phyloP scores from a whole-genome alignment of 176 grass and related monocot genomes.

The Carex myosuroides region DNA sequence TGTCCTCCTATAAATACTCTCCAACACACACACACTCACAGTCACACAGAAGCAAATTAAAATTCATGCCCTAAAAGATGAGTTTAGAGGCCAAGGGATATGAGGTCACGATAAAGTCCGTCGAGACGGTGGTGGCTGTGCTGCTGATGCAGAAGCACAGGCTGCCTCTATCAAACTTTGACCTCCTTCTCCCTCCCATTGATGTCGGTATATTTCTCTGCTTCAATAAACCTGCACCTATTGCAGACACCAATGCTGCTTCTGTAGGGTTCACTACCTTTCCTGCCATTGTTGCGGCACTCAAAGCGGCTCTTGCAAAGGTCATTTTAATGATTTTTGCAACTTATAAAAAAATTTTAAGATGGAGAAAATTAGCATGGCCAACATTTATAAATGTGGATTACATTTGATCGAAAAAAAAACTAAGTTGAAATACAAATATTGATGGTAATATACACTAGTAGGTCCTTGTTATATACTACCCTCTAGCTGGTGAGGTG shows the following conservation, averaged over 20 bases:
- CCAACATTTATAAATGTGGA: no score
- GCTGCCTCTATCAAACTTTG: slow-evolving; percentile 57
- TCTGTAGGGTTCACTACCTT: neutral
- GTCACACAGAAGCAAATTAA: no score
- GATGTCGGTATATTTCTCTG: slow-evolving; percentile 68
- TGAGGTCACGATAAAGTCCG: neutral
- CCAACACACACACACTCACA: neutral
- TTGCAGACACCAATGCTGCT: neutral
- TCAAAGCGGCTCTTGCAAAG: slow-evolving; percentile 49
- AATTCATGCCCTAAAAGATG: neutral
- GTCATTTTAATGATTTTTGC: neutral
- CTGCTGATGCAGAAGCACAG: slow-evolving; percentile 38
- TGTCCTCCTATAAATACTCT: no score
- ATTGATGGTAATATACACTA: neutral
- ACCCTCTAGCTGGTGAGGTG: slow-evolving; percentile 58
- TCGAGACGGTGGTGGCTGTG: slow-evolving; percentile 26
- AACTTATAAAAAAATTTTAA: no score
- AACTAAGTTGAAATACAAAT: neutral
- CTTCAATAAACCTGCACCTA: slow-evolving; percentile 32
- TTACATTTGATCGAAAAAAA: no score
- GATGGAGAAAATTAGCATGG: neutral
- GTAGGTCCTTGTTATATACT: slow-evolving; percentile 39
- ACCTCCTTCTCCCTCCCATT: slow-evolving; percentile 59
- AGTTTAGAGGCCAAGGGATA: neutral
- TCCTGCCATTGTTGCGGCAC: neutral